Base-by-base conservation (phyloP, 2,329 filamentous ascomycete genomes). In the Penicillium sp. region DNA sequence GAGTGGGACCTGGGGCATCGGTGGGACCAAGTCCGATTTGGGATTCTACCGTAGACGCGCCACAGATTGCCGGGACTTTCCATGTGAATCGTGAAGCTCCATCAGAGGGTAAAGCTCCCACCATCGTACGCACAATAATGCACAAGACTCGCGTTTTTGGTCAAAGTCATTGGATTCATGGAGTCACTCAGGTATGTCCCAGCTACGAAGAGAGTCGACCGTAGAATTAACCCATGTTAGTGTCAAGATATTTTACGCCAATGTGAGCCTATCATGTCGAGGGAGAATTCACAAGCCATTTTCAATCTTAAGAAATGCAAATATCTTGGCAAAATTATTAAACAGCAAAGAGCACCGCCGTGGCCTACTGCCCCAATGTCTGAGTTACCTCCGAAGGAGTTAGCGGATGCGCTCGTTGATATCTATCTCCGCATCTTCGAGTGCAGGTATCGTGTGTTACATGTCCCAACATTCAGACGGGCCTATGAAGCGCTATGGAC, bases 81-180 rank as follows among this genome's bases (percentile, higher is more conserved):
- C 72, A 81, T 53, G 56, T 81, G 26, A 74, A 78, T 13, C 68
- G 69, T 50, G 77, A 82, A 27, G 70, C 62, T 24, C 64, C 66
- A 5, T 48, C 69, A 0, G 63, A 68, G 3, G 71, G 73, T 9
- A 66, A 75, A 24, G 45, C 60, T 13, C 66, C 71, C 3, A 63
- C 66, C 0, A 73, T 79, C 0, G 71, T 70, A 1, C 77, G 78
- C 8, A 77, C 76, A n/a, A 70, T 83, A 9, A 75, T 78, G 21
- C 81, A 71, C 59, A 87, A 87, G 63, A 80, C 79, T 0, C 77
- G 84, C 0, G 65, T 86, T 1, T 83, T 85, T 63, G 84, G 84
- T 0, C 77, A 80, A 52, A 83, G 79, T 51, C 82, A 84, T 62
- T 84, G 81, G 80, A 76, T 84, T n/a, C 83, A 80, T 57, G 75